These are phyloP conservation scores for Aureococcus anophagefferens DNA, from an alignment of 108 stramenopile species.

Conservation along the genomic window DNA sequence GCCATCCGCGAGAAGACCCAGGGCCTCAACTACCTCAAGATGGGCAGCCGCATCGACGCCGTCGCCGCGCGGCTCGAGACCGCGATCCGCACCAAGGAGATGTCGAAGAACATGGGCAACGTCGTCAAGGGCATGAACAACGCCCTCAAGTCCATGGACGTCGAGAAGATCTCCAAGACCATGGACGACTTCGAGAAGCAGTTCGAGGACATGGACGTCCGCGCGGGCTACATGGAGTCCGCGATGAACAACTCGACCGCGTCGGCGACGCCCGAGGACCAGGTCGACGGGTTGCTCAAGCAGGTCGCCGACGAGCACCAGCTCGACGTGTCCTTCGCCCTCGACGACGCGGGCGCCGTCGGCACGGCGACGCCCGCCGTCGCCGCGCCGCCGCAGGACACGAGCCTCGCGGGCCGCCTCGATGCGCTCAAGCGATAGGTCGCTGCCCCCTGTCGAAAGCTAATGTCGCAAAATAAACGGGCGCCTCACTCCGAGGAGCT, in stretches of 20 bases:
- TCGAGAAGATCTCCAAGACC: conserved; percentile 72
- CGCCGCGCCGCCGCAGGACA: conserved; percentile 7
- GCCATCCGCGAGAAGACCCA: conserved; percentile 98
- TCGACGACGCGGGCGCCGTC: conserved; percentile 63
- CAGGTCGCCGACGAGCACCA: conserved; percentile 86
- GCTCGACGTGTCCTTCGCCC: conserved; percentile 65
- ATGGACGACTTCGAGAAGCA: conserved; percentile 97
- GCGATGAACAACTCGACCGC: conserved; percentile 92
- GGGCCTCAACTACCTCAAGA: neutral
- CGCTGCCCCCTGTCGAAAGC: no score
- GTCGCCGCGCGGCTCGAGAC: conserved; percentile 87
- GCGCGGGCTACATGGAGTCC: conserved; percentile 69
- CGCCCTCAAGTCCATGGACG: conserved; percentile 77
- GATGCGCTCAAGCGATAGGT: no score
- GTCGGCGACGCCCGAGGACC: conserved; percentile 83
- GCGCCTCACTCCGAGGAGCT: no score
- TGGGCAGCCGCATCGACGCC: conserved; percentile 70
- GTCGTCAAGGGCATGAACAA: conserved; percentile 89
- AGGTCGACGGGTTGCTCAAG: conserved; percentile 81
- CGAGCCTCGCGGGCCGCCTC: conserved; percentile 17
- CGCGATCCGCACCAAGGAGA: conserved; percentile 87
- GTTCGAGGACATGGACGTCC: conserved; percentile 97
- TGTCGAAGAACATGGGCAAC: conserved; percentile 75
- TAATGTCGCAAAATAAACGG: no score
- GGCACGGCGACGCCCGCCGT: conserved; percentile 55